A percentile compares a stretch with the other conserved stretches of the same genome.
Conservation (phyloP, 2,329 filamentous ascomycete species). For the Alternaria longipes region DNA sequence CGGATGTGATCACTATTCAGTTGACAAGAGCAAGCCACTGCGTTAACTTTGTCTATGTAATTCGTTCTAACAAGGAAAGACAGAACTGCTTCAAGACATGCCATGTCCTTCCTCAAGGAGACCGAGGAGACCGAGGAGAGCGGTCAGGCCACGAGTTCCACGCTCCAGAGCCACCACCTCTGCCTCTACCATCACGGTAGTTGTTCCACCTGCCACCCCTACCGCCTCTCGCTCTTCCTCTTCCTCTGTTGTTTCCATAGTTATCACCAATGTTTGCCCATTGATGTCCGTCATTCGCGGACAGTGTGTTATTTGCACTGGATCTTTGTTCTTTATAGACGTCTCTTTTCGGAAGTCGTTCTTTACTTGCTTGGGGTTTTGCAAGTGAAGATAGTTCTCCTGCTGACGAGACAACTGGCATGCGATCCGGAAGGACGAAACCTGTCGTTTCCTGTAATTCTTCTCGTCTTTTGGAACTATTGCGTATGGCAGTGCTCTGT, state of each 20-base stretch:
- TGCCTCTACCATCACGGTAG: background rate
- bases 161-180: background rate
- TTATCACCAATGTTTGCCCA: background rate
- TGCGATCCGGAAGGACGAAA: background rate
- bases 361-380: background rate
- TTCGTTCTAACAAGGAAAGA: background rate
- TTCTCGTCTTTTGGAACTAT: background rate
- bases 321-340: background rate
- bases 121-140: background rate
- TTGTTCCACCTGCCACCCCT: background rate
- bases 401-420: background rate
- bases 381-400: background rate
- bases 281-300: constrained; percentile 7
- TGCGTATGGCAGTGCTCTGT: background rate
- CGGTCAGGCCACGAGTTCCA: background rate
- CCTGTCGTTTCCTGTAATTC: background rate
- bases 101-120: background rate
- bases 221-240: background rate
- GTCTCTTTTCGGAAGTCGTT: background rate
- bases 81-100: background rate
- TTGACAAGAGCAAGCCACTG: background rate
- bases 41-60: background rate
- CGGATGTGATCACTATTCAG: background rate
- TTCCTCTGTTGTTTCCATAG: background rate
- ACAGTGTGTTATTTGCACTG: background rate